Evolutionary conservation across 2,329 filamentous ascomycete species (phyloP).

Genomic region (Aspergillus sergii): DNA sequence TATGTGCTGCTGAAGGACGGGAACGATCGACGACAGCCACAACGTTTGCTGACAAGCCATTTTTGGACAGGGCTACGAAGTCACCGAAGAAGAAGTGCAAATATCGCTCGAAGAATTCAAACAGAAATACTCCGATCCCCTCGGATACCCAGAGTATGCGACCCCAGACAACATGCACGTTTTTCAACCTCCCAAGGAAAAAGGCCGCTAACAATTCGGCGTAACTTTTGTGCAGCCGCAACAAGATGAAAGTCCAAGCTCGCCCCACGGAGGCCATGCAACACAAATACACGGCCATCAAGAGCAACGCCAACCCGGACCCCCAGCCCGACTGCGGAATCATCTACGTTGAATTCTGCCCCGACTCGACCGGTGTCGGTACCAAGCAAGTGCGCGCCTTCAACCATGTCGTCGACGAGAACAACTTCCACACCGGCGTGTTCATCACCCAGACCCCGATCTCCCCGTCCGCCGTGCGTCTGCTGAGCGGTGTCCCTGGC

Average conservation of each 20-base stretch:
- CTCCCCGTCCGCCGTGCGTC: conserved; percentile 83
- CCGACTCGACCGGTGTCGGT: conserved; percentile 72
- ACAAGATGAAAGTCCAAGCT: conserved; percentile 83
- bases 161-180: conserved; percentile 6
- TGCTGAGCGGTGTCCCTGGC: conserved; percentile 75
- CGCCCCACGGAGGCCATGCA: conserved; percentile 83
- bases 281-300: conserved; percentile 74
- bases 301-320: conserved; percentile 69
- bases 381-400: conserved; percentile 92
- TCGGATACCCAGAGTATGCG: conserved; percentile 75
- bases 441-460: conserved; percentile 83
- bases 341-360: conserved; percentile 91
- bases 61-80: conserved; percentile 77
- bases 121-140: conserved; percentile 68
- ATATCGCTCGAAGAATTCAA: conserved; percentile 84
- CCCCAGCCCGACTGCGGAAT: conserved; percentile 76
- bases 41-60: conserved; percentile 8
- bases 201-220: neutral
- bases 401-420: conserved; percentile 75
- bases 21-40: neutral
- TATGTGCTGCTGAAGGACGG: conserved; percentile 50
- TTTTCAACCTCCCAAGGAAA: conserved; percentile 13
- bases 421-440: conserved; percentile 86
- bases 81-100: conserved; percentile 84
- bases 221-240: conserved; percentile 61